phyloP scores from a whole-genome alignment of 164 flowering plant species.

The Magnolia kwangsiensis region DNA sequence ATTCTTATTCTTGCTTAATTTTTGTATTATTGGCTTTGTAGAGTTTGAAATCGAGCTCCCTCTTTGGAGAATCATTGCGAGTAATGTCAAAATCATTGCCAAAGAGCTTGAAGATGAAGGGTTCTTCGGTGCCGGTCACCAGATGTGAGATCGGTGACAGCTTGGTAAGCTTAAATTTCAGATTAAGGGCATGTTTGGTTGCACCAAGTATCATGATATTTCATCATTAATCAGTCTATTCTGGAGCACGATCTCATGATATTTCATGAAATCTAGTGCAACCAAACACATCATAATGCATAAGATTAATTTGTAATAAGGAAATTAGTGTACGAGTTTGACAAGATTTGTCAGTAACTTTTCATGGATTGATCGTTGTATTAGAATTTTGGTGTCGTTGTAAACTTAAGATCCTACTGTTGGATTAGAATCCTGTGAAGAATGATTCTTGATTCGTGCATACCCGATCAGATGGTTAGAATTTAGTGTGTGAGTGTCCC shows the following conservation, averaged over 20 bases:
- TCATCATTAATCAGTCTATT: background rate
- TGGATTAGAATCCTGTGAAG: background rate
- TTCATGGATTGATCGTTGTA: background rate
- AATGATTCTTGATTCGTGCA: background rate
- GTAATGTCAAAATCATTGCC: constrained; percentile 43
- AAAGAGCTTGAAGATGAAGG: constrained; percentile 45
- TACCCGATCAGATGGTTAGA: no score
- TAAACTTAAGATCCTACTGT: background rate
- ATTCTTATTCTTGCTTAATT: no score
- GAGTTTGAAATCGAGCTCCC: constrained; percentile 66
- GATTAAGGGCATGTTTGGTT: background rate
- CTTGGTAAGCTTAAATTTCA: constrained; percentile 41
- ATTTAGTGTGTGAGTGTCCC: no score
- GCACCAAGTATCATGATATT: no score
- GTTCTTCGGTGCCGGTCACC: constrained; percentile 35
- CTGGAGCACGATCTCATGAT: background rate
- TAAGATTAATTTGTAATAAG: background rate
- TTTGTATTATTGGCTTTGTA: constrained; percentile 21
- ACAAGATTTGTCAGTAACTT: background rate
- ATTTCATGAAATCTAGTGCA: background rate
- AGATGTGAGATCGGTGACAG: constrained; percentile 87
- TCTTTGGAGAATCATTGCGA: constrained; percentile 72
- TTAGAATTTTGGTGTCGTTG: background rate
- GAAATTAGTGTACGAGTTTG: background rate
- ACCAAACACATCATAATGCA: background rate